These are phyloP conservation scores for Lactarius deliciosus DNA, from an alignment of 768 basidiomycete species.

Conservation along the genomic window DNA sequence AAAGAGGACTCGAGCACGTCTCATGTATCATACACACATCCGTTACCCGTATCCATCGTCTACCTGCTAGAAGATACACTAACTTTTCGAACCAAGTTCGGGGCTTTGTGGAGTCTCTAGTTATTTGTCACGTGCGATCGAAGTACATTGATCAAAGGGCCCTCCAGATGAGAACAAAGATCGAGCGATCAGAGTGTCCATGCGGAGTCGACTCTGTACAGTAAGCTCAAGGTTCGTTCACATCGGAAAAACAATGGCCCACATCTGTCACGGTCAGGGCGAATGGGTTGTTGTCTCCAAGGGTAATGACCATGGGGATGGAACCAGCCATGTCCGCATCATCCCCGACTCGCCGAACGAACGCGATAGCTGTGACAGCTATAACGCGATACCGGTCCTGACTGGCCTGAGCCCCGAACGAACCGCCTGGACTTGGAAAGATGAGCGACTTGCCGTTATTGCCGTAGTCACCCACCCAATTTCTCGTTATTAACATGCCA, in stretches of 20 bases:
- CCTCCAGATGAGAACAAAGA: not conserved
- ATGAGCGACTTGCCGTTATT: not conserved
- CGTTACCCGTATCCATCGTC: conserved; percentile 1
- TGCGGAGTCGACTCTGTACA: not conserved
- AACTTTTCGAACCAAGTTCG: not conserved
- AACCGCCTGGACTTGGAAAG: not conserved
- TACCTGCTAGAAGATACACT: not conserved
- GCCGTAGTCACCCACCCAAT: not conserved
- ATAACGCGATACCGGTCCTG: not conserved
- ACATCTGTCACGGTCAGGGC: not conserved
- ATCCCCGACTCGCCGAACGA: not conserved
- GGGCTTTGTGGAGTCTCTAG: not conserved
- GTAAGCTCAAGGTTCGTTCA: not conserved
- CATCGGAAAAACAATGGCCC: not conserved
- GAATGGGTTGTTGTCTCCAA: not conserved
- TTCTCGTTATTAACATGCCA: not conserved
- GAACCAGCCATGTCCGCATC: not conserved
- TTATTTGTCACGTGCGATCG: not conserved
- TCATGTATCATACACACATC: conserved; percentile 2
- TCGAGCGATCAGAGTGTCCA: not conserved
- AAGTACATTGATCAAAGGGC: not conserved
- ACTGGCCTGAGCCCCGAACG: not conserved
- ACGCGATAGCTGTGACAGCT: not conserved
- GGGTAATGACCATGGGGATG: not conserved
- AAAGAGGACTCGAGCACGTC: conserved; percentile 2